Evolutionary conservation across 345 rosid genomes (phyloP).

Genomic region (Toxicodendron radicans): DNA sequence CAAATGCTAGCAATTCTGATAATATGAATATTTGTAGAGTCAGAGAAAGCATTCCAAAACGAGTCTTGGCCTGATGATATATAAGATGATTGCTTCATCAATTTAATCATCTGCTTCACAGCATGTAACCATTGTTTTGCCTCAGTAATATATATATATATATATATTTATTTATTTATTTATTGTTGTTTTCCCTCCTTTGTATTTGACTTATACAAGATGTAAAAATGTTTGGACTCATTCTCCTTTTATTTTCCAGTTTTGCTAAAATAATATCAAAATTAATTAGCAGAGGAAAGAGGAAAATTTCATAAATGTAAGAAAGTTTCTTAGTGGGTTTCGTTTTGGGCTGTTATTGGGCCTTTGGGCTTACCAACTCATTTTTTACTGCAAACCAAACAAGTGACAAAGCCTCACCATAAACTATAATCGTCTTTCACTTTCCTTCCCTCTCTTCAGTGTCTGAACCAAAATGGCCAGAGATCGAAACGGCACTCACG

Average conservation of each 20-base stretch:
- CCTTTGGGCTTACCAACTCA: background rate
- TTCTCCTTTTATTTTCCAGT: background rate
- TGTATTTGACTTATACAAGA: background rate
- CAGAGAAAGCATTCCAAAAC: background rate
- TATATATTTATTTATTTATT: no score
- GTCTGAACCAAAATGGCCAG: slow-evolving; percentile 22
- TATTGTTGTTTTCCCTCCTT: background rate
- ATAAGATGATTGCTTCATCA: background rate
- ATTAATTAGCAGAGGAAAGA: background rate
- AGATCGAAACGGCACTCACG: slow-evolving; percentile 29
- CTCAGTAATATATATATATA: background rate
- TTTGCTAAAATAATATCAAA: background rate
- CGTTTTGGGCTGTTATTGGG: background rate
- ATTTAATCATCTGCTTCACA: background rate
- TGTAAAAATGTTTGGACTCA: no score
- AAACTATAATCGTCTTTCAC: background rate
- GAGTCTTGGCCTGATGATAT: background rate
- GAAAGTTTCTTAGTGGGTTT: background rate
- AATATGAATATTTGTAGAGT: background rate
- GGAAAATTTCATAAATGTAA: background rate
- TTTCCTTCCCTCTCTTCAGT: background rate
- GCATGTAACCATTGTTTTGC: background rate
- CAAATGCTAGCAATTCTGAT: background rate
- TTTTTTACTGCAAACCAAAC: no score
- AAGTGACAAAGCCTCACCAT: no score